Evolutionary conservation across 1,284 basidiomycete species (phyloP), one percentile per base, ranked within the genome.

Genomic region (Porogramme epimiltina): DNA sequence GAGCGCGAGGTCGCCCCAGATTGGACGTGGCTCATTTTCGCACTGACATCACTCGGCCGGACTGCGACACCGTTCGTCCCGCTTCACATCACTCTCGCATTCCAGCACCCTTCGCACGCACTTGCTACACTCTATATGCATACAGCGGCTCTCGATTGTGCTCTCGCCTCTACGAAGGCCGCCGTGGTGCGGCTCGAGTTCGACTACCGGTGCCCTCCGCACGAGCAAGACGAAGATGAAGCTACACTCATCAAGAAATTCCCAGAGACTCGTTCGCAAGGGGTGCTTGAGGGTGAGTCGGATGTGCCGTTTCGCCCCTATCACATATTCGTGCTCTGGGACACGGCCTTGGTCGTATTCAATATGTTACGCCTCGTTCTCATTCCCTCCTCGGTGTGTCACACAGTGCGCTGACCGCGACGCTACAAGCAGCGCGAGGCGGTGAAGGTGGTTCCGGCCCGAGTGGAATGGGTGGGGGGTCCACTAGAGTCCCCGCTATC

Each of bases 41-140:
- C n/a, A n/a, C n/a, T n/a, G n/a, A n/a, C n/a, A 31, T 8, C 47
- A 47, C 26, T 55, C 23, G 28, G 53, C 13, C 47, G 37, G 6
- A 42, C 47, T 9, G 28, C 55, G 18, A 49, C 48, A 3, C n/a
- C 23, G 3, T 15, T 9, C 22, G 31, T 39, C 1, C 33, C 52
- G 13, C 46, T 20, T n/a, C 19, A 33, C 19, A 37, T 59, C 43
- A 13, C 31, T 8, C 42, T 59, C 40, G 40, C 37, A 1, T 59
- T 59, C 46, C 45, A 49, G 20, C 49, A 54, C 26, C 49, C 42
- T 37, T 51, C 57, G 2, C 57, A 59, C 31, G 57, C 57, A 10
- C 48, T 59, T 2, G 57, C 51, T 2, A 49, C n/a, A n/a, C 51
- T 19, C 47, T 59, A 36, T 42, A 55, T 19, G 16, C 19, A 2